A percentile compares a stretch with the other conserved stretches of the same genome.
Conservation (phyloP, 192 early-diverging fungal genomes). For the Backusella circina region DNA sequence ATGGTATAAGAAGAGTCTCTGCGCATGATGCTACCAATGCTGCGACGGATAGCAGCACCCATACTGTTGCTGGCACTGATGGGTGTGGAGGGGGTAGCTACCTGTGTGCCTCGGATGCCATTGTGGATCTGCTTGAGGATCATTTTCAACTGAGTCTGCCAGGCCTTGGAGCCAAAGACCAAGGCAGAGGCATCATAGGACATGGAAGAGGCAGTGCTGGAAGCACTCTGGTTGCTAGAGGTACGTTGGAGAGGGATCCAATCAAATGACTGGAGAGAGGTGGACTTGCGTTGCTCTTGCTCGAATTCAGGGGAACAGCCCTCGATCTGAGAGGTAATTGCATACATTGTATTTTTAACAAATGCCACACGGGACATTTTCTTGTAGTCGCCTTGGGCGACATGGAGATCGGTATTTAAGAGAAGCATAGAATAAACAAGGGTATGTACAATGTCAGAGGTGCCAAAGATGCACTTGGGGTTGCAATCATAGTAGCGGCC, state of each 20-base stretch:
- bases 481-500: conserved; percentile 82
- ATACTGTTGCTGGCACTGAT: neutral
- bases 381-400: conserved; percentile 64
- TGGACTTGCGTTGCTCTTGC: too few relatives aligned
- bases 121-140: conserved; percentile 7
- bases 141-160: conserved; percentile 7
- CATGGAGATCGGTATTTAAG: conserved; percentile 91
- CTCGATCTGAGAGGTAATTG: conserved; percentile 32
- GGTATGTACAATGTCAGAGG: conserved; percentile 76
- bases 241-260: conserved; percentile 6
- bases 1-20: neutral
- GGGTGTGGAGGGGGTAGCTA: neutral
- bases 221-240: neutral
- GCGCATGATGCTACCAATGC: neutral
- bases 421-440: conserved; percentile 82
- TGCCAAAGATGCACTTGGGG: conserved; percentile 48
- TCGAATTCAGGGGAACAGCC: neutral
- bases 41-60: neutral
- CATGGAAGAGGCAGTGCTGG: neutral
- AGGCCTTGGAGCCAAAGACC: neutral
- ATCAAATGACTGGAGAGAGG: neutral
- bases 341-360: conserved; percentile 66
- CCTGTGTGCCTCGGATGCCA: neutral
- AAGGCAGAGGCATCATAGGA: neutral
- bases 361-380: conserved; percentile 76